Evolutionary conservation across 371 early-diverging fungal genomes (phyloP).

Genomic region (Dipsacomyces acuminosporus): DNA sequence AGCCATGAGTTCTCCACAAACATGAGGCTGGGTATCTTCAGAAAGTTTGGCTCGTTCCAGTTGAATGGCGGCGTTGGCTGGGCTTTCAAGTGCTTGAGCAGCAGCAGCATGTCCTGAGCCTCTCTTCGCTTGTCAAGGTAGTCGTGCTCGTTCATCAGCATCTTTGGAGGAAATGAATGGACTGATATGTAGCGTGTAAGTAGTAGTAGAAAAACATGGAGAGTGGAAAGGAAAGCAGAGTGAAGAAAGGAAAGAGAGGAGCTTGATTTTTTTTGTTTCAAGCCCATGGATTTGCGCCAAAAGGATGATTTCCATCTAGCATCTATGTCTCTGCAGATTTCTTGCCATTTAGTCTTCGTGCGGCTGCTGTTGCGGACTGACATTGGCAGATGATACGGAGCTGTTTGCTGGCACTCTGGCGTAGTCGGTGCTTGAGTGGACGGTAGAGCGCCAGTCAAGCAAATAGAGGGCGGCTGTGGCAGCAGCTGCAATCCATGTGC

Average conservation of each 20-base stretch:
- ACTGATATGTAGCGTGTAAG: not conserved
- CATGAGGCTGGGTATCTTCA: not conserved
- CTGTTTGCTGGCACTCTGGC: no score
- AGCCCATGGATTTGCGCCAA: no score
- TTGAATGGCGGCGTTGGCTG: not conserved
- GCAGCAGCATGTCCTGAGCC: not conserved
- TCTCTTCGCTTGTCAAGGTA: not conserved
- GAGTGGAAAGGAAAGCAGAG: no score
- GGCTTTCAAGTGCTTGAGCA: not conserved
- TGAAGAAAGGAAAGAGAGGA: no score
- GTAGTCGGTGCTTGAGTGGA: not conserved
- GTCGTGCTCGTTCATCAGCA: conserved; percentile 1
- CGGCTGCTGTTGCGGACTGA: no score
- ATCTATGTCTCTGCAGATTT: no score
- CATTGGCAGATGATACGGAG: no score
- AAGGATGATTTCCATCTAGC: no score
- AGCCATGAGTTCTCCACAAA: not conserved
- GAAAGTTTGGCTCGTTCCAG: not conserved
- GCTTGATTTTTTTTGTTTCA: no score
- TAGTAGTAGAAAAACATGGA: not conserved
- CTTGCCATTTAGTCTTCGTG: no score
- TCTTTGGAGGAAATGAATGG: no score
- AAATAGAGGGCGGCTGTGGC: conserved; percentile 21
- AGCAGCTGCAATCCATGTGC: conserved; percentile 31
- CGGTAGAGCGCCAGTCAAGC: conserved; percentile 24